A percentile compares a stretch with the other conserved stretches of the same genome.
phyloP scores from a whole-genome alignment of 768 basidiomycete genomes.

The Tephrocybe sp. region DNA sequence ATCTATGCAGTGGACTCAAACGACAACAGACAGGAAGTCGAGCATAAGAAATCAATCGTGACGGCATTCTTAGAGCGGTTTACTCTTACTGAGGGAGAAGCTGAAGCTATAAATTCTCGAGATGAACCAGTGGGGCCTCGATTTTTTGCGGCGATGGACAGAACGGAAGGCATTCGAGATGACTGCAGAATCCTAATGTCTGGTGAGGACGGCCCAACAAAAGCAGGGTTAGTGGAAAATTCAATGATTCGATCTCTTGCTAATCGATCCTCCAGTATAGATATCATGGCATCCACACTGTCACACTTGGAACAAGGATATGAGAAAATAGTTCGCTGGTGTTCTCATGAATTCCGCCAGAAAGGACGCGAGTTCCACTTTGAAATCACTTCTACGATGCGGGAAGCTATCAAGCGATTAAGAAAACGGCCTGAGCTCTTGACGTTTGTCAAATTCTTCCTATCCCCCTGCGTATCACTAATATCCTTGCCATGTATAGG shows the following conservation, averaged over 20 bases:
- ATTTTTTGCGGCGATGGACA: conserved; percentile 87
- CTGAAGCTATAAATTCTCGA: conserved; percentile 70
- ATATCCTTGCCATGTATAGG: conserved; percentile 23
- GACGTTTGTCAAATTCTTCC: conserved; percentile 41
- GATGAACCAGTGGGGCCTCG: conserved; percentile 70
- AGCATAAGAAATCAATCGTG: conserved; percentile 71
- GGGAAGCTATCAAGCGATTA: conserved; percentile 73
- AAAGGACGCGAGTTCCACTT: conserved; percentile 72
- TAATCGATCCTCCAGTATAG: conserved; percentile 49
- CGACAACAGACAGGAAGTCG: conserved; percentile 57
- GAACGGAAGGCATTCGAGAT: conserved; percentile 74
- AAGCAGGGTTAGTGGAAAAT: conserved; percentile 56
- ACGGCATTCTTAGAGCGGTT: conserved; percentile 80
- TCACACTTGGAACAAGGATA: conserved; percentile 85
- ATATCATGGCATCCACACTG: conserved; percentile 84
- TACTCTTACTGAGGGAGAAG: conserved; percentile 74
- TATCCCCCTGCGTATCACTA: neutral
- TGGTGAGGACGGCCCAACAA: conserved; percentile 76
- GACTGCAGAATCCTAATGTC: conserved; percentile 88
- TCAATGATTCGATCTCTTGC: neutral
- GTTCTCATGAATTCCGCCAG: conserved; percentile 79
- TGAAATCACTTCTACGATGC: conserved; percentile 63
- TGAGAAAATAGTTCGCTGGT: conserved; percentile 85
- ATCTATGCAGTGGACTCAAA: neutral
- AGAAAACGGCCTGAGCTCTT: conserved; percentile 75